Percentiles rank a stretch among this genome's conserved stretches.
phyloP scores from a whole-genome alignment of 495 filamentous ascomycete genomes.

The Pseudoneurospora amorphoporcata region DNA sequence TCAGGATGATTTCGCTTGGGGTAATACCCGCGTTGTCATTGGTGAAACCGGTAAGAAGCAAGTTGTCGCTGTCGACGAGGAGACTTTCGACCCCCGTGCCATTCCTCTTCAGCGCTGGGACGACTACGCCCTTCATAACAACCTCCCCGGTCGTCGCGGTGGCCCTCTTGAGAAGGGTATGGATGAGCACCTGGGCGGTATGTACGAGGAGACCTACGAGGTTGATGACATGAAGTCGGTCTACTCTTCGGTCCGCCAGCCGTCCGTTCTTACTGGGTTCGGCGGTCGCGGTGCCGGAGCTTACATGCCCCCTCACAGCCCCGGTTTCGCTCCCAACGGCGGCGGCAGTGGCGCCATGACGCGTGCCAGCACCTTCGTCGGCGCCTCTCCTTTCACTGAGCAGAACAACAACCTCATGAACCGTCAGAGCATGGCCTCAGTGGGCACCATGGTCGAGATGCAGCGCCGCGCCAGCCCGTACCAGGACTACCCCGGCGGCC shows the following conservation, averaged over 20 bases:
- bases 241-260: conserved; percentile 90
- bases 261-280: conserved; percentile 85
- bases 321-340: conserved; percentile 47
- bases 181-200: conserved; percentile 30
- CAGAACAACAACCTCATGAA: conserved; percentile 22
- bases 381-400: conserved; percentile 29
- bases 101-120: conserved; percentile 96
- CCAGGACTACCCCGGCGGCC: conserved; percentile 31
- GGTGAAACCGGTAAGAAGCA: conserved; percentile 87
- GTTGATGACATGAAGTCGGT: conserved; percentile 97
- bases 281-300: conserved; percentile 46
- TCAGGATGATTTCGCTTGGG: conserved; percentile 96
- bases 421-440: conserved; percentile 41
- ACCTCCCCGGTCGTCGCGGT: conserved; percentile 84
- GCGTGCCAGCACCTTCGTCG: conserved; percentile 25
- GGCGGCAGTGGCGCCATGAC: conserved; percentile 24
- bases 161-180: conserved; percentile 52
- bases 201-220: conserved; percentile 69
- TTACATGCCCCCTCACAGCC: conserved; percentile 75
- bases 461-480: conserved; percentile 37
- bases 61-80: conserved; percentile 76
- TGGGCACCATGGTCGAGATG: conserved; percentile 34
- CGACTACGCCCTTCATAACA: conserved; percentile 87
- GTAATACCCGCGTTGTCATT: conserved; percentile 94
- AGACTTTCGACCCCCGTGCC: conserved; percentile 78